Conservation (phyloP, 2,329 filamentous ascomycete species). For the Leptographium radiaticola region DNA sequence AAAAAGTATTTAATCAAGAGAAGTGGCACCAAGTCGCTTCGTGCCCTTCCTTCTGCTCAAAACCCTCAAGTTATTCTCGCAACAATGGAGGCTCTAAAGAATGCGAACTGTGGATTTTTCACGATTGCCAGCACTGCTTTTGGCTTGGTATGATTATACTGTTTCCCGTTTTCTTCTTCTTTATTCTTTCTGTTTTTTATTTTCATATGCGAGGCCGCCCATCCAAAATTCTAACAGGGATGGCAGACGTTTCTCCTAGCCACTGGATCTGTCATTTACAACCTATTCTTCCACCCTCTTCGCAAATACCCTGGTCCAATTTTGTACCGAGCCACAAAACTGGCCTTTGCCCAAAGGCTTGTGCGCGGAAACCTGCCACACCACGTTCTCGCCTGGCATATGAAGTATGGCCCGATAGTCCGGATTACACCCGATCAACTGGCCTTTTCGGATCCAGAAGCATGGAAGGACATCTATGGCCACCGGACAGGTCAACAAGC, state of each 20-base stretch:
- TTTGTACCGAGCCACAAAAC: constrained; percentile 13
- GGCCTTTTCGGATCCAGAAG: constrained; percentile 20
- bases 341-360: background rate
- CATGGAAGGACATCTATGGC: constrained; percentile 26
- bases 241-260: background rate
- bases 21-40: background rate
- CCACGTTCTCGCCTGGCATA: constrained; percentile 9
- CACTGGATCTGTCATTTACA: constrained; percentile 13
- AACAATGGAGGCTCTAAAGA: background rate
- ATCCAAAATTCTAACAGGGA: background rate
- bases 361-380: constrained; percentile 8
- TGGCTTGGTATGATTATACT: background rate
- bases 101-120: background rate
- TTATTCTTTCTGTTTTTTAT: background rate
- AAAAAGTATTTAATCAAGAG: background rate
- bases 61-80: background rate
- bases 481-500: constrained; percentile 3
- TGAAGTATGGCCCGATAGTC: constrained; percentile 25
- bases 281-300: constrained; percentile 22
- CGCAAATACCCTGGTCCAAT: constrained; percentile 18
- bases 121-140: background rate
- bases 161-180: background rate
- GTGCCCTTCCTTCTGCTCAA: background rate
- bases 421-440: constrained; percentile 28
- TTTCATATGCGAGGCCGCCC: background rate